Base-by-base conservation (phyloP, 257 asterid species). In the Avicennia marina region DNA sequence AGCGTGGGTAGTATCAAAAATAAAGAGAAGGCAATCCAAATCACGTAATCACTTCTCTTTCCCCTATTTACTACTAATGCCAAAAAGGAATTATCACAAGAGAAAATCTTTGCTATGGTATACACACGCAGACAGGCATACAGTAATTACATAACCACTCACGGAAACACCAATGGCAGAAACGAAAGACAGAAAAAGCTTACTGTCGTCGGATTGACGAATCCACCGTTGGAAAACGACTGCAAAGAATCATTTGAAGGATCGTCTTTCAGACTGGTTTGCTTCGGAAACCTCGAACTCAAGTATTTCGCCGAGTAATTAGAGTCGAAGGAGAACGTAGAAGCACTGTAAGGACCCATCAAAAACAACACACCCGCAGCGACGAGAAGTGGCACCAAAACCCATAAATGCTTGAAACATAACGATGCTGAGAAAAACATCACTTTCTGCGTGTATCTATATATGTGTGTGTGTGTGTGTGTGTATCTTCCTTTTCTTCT, bases 331-430 rank as follows among this genome's bases (percentile, higher is more conserved):
- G 47, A 38, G 39, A 55, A 42, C 6, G 11, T 34, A 0, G 62
- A 45, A 4, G 64, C 44, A 16, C 32, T 62, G 34, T 4, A 8
- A 1, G 74, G 65, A 42, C 18, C 42, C 20, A 36, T 25, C 17
- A 53, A 58, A 55, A 64, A 16, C 61, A 69, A 59, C 26, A 69
- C 27, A 3, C 4, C 72, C 17, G 67, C 64, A 6, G 57, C 68
- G 29, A 43, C 17, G 2, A 69, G 16, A 24, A 54, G 47, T 12
- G 78, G 65, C 13, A 45, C 29, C 19, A 63, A 11, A 36, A 77
- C 10, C 73, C 81, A 66, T 33, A 62, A 17, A 1, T 33, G 44
- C 63, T 64, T 53, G 9, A 40, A 49, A 21, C 45, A 26, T 33
- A 13, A 32, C 41, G 54, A 27, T 16, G 26, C 16, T 7, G 60